These are phyloP conservation scores for Solanum appendiculatum DNA, from an alignment of 257 asterid genomes.

Conservation along the genomic window DNA sequence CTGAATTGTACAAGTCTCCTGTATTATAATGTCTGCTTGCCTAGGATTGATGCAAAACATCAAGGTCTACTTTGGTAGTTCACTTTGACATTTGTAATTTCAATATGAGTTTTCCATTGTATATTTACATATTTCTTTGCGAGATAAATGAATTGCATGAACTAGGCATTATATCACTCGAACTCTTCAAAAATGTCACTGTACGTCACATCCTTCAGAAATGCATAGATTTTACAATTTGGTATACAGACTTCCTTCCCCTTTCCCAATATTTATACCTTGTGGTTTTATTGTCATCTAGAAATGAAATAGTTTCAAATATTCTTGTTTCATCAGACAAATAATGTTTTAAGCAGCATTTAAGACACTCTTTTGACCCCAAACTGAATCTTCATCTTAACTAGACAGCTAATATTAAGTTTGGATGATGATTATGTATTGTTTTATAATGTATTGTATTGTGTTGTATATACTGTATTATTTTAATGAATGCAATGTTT, in stretches of 20 bases:
- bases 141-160: neutral
- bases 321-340: neutral
- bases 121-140: neutral
- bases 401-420: too few species aligned
- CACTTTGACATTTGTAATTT: neutral
- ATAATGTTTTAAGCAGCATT: neutral
- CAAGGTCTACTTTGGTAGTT: neutral
- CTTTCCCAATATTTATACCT: neutral
- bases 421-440: too few species aligned
- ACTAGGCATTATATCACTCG: neutral
- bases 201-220: neutral
- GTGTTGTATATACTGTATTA: too few species aligned
- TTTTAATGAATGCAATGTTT: too few species aligned
- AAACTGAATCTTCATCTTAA: too few species aligned
- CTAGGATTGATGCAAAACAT: neutral
- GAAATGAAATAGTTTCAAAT: neutral
- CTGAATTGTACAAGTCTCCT: neutral
- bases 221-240: neutral
- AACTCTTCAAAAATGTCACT: neutral
- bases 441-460: neutral
- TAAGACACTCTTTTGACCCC: too few species aligned
- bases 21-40: neutral
- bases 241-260: neutral
- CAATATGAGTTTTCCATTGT: neutral
- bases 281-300: neutral